A percentile compares a stretch with the other conserved stretches of the same genome.
These are phyloP conservation scores for Calamus simplicifolius DNA, from an alignment of 176 grass and related monocot species.

Conservation along the genomic window DNA sequence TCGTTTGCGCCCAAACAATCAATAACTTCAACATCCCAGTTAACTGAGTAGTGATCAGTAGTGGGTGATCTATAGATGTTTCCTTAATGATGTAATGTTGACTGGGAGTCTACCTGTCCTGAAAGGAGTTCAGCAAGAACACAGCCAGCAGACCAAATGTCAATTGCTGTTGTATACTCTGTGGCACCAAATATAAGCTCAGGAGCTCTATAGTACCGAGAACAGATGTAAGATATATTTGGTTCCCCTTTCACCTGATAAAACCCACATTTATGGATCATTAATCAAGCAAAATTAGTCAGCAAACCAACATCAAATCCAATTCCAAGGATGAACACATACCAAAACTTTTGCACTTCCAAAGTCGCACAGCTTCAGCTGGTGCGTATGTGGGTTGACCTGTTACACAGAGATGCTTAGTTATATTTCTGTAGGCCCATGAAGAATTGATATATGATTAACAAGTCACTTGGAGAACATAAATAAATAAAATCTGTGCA, in stretches of 20 bases:
- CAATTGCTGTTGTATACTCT: constrained; percentile 69
- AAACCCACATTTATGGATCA: constrained; percentile 14
- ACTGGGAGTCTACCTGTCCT: constrained; percentile 37
- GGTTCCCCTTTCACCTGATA: constrained; percentile 58
- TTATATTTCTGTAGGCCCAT: not conserved
- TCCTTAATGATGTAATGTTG: not conserved
- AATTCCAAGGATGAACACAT: constrained; percentile 16
- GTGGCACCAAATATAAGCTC: constrained; percentile 81
- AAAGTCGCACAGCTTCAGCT: constrained; percentile 67
- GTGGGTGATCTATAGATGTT: too few relatives aligned
- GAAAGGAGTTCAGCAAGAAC: constrained; percentile 60
- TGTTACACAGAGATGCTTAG: constrained; percentile 13
- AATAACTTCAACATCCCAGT: too few relatives aligned
- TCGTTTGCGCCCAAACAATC: too few relatives aligned
- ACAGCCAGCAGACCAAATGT: constrained; percentile 71
- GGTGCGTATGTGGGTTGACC: constrained; percentile 78
- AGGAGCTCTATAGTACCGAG: constrained; percentile 64
- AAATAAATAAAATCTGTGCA: too few relatives aligned
- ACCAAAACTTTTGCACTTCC: constrained; percentile 79
- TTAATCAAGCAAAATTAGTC: not conserved
- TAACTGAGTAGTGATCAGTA: too few relatives aligned
- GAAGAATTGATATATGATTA: too few relatives aligned
- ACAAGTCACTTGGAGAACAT: too few relatives aligned
- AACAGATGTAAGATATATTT: constrained; percentile 79
- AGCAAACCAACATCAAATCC: not conserved